Conservation (phyloP, 1,139 yeast species). For the Suhomyces bribrorum region DNA sequence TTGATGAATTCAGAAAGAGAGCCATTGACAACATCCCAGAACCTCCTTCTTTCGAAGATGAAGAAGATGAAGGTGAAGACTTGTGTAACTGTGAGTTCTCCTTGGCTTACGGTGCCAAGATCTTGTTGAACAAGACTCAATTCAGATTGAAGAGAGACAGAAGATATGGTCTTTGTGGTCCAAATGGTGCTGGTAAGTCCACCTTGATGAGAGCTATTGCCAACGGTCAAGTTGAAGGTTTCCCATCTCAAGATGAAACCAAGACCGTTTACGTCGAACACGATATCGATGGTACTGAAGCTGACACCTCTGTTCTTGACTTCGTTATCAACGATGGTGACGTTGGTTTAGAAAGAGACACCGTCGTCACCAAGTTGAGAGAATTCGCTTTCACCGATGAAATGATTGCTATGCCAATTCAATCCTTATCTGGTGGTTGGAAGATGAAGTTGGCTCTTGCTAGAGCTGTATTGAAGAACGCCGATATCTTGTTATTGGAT, state of each 20-base stretch:
- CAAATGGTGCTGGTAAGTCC: constrained; percentile 99
- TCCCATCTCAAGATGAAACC: constrained; percentile 98
- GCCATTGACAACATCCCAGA: constrained; percentile 97
- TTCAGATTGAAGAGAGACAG: constrained; percentile 99
- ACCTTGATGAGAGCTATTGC: constrained; percentile 99
- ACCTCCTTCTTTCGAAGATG: constrained; percentile 95
- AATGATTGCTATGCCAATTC: constrained; percentile 89
- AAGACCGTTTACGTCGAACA: constrained; percentile 99
- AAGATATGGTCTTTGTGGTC: constrained; percentile 99
- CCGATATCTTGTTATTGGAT: constrained; percentile 96
- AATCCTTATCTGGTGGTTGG: constrained; percentile 99
- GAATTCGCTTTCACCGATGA: constrained; percentile 93
- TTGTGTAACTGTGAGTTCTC: constrained; percentile 99
- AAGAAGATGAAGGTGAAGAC: constrained; percentile 99
- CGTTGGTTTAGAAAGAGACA: constrained; percentile 71
- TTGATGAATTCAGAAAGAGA: constrained; percentile 93
- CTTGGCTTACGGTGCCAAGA: constrained; percentile 99
- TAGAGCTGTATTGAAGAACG: constrained; percentile 98
- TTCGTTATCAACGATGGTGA: constrained; percentile 84
- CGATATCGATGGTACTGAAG: constrained; percentile 97
- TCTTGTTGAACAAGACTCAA: constrained; percentile 98
- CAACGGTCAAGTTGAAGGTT: constrained; percentile 99
- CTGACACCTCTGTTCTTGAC: constrained; percentile 89
- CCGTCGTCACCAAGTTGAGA: constrained; percentile 68
- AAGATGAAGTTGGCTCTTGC: constrained; percentile 99